phyloP scores from a whole-genome alignment of 2,329 filamentous ascomycete species.

The Karstenula rhodostoma region DNA sequence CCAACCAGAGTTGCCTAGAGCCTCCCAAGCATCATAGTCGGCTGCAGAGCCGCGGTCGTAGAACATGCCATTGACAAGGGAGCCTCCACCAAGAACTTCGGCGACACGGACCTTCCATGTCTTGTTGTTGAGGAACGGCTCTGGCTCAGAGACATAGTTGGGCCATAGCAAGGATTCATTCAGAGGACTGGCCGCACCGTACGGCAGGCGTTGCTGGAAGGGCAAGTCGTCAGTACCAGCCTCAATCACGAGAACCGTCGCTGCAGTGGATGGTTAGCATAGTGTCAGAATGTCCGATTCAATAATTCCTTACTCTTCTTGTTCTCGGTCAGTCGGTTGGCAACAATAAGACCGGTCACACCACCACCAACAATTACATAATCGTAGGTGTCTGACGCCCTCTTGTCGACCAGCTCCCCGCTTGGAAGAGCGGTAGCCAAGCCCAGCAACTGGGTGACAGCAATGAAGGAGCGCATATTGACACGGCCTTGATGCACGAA shows the following conservation, averaged over 20 bases:
- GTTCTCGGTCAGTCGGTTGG: slow-evolving; percentile 42
- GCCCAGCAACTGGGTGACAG: slow-evolving; percentile 25
- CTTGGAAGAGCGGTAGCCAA: slow-evolving; percentile 24
- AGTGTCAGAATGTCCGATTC: slow-evolving; percentile 21
- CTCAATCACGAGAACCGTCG: slow-evolving; percentile 39
- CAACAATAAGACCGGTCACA: slow-evolving; percentile 39
- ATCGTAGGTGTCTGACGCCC: slow-evolving; percentile 27
- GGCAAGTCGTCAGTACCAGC: slow-evolving; percentile 35
- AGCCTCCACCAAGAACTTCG: slow-evolving; percentile 43
- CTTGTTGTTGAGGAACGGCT: slow-evolving; percentile 31
- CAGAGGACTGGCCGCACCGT: slow-evolving; percentile 10
- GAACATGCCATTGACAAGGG: slow-evolving; percentile 48
- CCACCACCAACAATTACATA: slow-evolving; percentile 45
- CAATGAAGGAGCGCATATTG: slow-evolving; percentile 32
- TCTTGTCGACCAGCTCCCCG: slow-evolving; percentile 1
- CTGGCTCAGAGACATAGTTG: slow-evolving; percentile 25
- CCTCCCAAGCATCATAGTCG: slow-evolving; percentile 63
- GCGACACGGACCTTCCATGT: slow-evolving; percentile 30
- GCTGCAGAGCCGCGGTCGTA: slow-evolving; percentile 46
- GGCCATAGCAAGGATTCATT: slow-evolving; percentile 24
- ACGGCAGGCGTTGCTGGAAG: slow-evolving; percentile 31
- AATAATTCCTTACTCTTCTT: slow-evolving; percentile 18
- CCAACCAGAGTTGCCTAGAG: slow-evolving; percentile 68
- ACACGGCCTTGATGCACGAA: slow-evolving; percentile 8
- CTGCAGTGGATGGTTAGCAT: slow-evolving; percentile 20